Conservation (phyloP, 2,329 filamentous ascomycete species). For the Pseudogymnoascus sp. region DNA sequence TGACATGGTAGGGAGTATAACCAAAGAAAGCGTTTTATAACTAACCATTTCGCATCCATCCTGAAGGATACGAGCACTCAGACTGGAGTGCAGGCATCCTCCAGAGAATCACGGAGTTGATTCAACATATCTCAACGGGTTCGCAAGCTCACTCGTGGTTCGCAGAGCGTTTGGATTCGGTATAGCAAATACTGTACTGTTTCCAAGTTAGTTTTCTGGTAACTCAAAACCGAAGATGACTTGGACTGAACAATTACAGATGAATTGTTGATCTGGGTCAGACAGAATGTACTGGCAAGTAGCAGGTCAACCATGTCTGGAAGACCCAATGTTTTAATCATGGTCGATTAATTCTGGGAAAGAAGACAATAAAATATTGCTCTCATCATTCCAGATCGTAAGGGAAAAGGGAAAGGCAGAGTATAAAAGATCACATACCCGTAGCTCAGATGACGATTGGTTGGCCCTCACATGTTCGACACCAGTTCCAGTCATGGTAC, state of each 20-base stretch:
- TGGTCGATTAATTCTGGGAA: constrained; percentile 83
- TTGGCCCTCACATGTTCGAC: background rate
- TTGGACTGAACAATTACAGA: constrained; percentile 14
- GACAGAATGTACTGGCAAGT: constrained; percentile 87
- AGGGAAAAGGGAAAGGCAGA: constrained; percentile 1
- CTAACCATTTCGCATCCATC: constrained; percentile 16
- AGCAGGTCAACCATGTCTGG: constrained; percentile 58
- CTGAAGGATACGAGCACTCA: background rate
- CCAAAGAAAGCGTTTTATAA: constrained; percentile 10
- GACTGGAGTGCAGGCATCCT: background rate
- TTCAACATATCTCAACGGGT: background rate
- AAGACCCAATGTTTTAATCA: constrained; percentile 67
- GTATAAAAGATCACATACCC: constrained; percentile 1
- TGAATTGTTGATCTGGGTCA: constrained; percentile 41
- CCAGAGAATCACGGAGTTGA: background rate
- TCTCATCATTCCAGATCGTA: constrained; percentile 59
- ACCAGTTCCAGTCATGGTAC: background rate
- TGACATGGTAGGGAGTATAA: constrained; percentile 28
- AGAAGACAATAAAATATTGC: constrained; percentile 61
- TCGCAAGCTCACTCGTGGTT: background rate
- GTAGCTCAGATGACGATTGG: background rate
- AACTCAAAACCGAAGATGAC: background rate
- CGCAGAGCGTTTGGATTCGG: background rate
- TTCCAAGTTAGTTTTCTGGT: background rate
- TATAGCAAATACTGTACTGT: constrained; percentile 1